These are phyloP conservation scores for Terana coerulea DNA, from an alignment of 768 basidiomycete genomes.

Conservation along the genomic window DNA sequence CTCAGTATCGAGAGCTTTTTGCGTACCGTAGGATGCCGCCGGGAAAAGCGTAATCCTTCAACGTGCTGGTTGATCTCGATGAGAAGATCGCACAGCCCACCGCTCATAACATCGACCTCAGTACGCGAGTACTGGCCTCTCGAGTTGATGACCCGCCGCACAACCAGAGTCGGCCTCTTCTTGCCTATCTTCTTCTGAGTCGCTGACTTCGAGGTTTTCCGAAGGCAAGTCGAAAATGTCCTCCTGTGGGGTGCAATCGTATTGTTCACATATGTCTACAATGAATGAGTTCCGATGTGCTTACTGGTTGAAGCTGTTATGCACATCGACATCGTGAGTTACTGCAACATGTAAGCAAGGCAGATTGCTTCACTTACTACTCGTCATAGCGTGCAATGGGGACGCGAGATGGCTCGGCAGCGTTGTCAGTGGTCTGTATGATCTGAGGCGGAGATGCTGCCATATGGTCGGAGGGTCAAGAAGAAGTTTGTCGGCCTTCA, in stretches of 20 bases:
- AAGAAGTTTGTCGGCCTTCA: background rate
- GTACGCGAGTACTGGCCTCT: constrained; percentile 2
- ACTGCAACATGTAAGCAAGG: background rate
- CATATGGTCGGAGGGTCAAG: background rate
- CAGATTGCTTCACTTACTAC: constrained; percentile 1
- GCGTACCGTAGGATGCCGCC: background rate
- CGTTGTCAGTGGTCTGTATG: background rate
- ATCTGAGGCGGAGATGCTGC: background rate
- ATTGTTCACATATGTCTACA: background rate
- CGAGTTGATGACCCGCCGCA: constrained; percentile 2
- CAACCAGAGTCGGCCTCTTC: constrained; percentile 1
- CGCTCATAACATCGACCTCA: background rate
- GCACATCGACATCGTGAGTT: background rate
- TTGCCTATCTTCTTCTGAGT: background rate
- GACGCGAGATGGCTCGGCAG: background rate
- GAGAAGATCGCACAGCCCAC: background rate
- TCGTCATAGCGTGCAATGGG: constrained; percentile 7
- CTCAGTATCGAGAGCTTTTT: background rate
- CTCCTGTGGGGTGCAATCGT: background rate
- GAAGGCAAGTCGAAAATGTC: background rate
- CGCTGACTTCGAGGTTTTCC: constrained; percentile 1
- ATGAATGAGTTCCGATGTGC: background rate
- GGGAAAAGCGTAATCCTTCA: background rate
- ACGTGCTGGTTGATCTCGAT: background rate
- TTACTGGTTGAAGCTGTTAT: constrained; percentile 1